Evolutionary conservation across 2,329 filamentous ascomycete genomes (phyloP), one percentile per base, ranked within the genome.

Genomic region (Pyrenochaeta sp.): DNA sequence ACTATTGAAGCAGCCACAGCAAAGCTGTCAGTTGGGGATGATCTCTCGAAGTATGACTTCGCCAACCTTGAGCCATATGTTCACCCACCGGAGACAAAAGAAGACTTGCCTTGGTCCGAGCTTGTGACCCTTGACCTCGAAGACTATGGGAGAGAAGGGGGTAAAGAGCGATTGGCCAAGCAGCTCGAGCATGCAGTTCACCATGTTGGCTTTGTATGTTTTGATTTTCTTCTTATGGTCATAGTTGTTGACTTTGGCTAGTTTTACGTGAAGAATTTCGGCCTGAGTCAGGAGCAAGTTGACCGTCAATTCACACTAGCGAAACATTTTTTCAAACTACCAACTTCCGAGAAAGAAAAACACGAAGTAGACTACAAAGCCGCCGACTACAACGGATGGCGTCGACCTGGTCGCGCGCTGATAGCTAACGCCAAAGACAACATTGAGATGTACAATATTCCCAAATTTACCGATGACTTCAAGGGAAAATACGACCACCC

Each of bases 221-320:
- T 2, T 18, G 7, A 43, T 2, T 14, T 21, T 29, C 21, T 12
- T 9, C 20, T 17, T n/a, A 2, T n/a, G 11, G 21, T 37, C 14
- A 30, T 17, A 30, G 27, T n/a, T 4, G 39, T 20, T 51, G 7
- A 50, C 4, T 1, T 20, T 32, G 2, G 5, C 0, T 85, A 88
- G 75, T 88, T 88, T 74, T 87, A 87, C 56, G 81, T 88, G 17
- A 83, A 82, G 53, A 86, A 73, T 71, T 87, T 84, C 56, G 85
- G 85, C 29, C 77, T 88, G n/a, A 75, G 73, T 0, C 84, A 87
- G 66, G 84, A 86, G 41, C 77, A 86, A 65, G 79, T 88, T 1
- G 81, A 88, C 58, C 76, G 78, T 5, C 85, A 88, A 58, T 88
- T 87, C 56, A 83, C 85, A 11, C 79, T 88, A 2, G 85, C 82